A percentile compares a stretch with the other conserved stretches of the same genome.
Conservation (phyloP, 2,329 filamentous ascomycete species). For the Talaromyces sp. region DNA sequence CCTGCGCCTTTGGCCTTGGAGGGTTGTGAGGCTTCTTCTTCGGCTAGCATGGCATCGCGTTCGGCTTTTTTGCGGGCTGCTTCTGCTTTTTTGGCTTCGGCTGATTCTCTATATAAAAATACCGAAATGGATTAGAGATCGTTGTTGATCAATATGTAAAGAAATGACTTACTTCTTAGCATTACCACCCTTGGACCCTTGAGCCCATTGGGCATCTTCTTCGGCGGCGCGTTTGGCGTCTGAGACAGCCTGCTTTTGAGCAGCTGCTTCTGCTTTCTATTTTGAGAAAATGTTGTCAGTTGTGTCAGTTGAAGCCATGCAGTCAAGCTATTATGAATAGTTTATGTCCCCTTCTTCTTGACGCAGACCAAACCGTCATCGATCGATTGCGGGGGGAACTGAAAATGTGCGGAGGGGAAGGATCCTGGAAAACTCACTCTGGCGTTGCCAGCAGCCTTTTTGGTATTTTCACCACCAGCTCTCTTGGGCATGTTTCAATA, state of each 20-base stretch:
- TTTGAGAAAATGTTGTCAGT: too few relatives aligned
- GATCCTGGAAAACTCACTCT: slow-evolving; percentile 32
- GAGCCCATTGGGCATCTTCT: slow-evolving; percentile 74
- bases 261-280: slow-evolving; percentile 83
- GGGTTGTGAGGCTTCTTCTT: slow-evolving; percentile 69
- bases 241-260: slow-evolving; percentile 68
- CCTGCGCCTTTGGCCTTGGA: slow-evolving; percentile 57
- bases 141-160: too few relatives aligned
- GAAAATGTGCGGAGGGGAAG: slow-evolving; percentile 16
- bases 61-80: slow-evolving; percentile 86
- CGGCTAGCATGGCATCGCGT: slow-evolving; percentile 72
- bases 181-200: slow-evolving; percentile 71
- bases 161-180: slow-evolving; percentile 71
- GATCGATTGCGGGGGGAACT: slow-evolving; percentile 15
- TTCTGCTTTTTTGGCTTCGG: slow-evolving; percentile 77
- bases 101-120: slow-evolving; percentile 63
- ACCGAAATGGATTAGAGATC: not conserved
- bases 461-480: slow-evolving; percentile 66
- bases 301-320: not conserved
- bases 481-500: slow-evolving; percentile 64
- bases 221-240: slow-evolving; percentile 60
- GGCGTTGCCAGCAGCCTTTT: slow-evolving; percentile 85
- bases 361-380: not conserved
- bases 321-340: not conserved
- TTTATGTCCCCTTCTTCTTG: not conserved